These are phyloP conservation scores for Huiozyma naganishii DNA, from an alignment of 805 yeast species.

Conservation along the genomic window DNA sequence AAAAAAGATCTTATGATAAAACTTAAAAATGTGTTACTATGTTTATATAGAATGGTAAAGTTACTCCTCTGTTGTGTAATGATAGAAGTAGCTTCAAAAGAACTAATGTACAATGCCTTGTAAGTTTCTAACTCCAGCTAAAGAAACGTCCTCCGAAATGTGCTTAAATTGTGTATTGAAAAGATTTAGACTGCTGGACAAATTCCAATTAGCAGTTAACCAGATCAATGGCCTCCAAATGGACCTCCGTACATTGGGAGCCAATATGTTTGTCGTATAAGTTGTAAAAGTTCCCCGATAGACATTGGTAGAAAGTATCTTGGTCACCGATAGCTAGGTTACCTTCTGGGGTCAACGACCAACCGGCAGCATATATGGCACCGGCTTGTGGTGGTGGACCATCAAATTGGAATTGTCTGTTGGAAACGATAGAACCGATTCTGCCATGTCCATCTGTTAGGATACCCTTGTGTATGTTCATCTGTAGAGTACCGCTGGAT, in stretches of 20 bases:
- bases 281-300: conserved; percentile 67
- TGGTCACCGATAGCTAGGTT: conserved; percentile 47
- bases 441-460: conserved; percentile 45
- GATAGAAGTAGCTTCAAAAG: conserved; percentile 14
- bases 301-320: conserved; percentile 56
- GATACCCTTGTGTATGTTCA: conserved; percentile 36
- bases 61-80: too few species aligned
- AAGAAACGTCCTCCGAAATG: conserved; percentile 16
- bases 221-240: conserved; percentile 48
- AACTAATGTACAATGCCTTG: conserved; percentile 33
- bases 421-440: conserved; percentile 57
- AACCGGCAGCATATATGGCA: conserved; percentile 45
- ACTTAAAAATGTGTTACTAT: too few species aligned
- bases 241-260: conserved; percentile 51
- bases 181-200: conserved; percentile 8
- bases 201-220: conserved; percentile 35
- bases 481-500: conserved; percentile 35
- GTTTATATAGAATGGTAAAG: too few species aligned
- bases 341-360: conserved; percentile 40
- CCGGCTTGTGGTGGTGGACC: conserved; percentile 66
- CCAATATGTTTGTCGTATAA: conserved; percentile 56
- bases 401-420: conserved; percentile 62
- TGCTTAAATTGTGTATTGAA: conserved; percentile 24
- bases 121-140: conserved; percentile 33
- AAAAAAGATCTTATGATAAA: too few species aligned